Evolutionary conservation across 345 rosid genomes (phyloP).

Genomic region (Camelina hispida): DNA sequence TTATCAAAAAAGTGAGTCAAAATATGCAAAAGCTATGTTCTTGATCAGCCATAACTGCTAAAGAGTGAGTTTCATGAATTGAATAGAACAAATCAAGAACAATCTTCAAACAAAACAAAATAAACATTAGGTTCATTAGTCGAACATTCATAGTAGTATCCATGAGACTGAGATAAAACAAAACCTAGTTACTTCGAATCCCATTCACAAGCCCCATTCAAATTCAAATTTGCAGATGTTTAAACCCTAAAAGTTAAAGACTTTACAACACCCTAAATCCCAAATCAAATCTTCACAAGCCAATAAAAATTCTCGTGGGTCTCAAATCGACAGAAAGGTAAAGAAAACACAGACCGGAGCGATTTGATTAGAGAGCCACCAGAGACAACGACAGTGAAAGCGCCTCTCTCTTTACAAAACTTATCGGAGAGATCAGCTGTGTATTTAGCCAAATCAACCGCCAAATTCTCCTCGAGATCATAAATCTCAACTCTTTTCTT

Average conservation of each 20-base stretch:
- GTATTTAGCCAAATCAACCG: conserved; percentile 68
- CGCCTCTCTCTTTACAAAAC: conserved; percentile 67
- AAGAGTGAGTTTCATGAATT: background rate
- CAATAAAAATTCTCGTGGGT: background rate
- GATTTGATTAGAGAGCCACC: conserved; percentile 84
- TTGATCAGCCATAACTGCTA: background rate
- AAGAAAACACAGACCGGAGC: conserved; percentile 54
- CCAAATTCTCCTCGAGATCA: conserved; percentile 65
- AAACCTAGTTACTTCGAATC: background rate
- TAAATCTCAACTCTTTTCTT: conserved; percentile 59
- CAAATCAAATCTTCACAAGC: conserved; percentile 14
- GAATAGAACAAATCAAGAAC: background rate
- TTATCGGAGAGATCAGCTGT: conserved; percentile 68
- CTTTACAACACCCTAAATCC: background rate
- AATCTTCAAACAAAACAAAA: background rate
- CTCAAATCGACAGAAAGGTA: conserved; percentile 8
- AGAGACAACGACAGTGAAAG: conserved; percentile 77
- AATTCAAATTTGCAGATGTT: background rate
- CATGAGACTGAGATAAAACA: conserved; percentile 18
- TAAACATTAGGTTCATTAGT: background rate
- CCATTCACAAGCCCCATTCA: background rate
- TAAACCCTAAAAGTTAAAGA: background rate
- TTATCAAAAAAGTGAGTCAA: background rate
- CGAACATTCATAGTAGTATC: background rate
- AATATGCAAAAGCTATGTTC: conserved; percentile 9